Evolutionary conservation across 2,329 filamentous ascomycete genomes (phyloP).

Genomic region (Botrytis galanthina): DNA sequence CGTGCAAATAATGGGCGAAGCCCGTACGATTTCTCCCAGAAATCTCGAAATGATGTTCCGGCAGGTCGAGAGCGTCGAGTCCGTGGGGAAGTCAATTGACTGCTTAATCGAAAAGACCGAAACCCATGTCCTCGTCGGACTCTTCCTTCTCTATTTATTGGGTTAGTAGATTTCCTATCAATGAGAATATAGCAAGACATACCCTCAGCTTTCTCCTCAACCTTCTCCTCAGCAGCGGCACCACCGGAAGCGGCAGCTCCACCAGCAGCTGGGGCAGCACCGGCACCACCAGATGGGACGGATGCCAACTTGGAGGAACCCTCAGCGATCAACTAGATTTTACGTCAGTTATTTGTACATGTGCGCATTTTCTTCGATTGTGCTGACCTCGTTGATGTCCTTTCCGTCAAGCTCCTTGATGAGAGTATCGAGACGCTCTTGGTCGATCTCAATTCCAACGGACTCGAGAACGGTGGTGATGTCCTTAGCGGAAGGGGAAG

Average conservation of each 20-base stretch:
- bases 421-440: constrained; percentile 81
- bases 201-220: constrained; percentile 78
- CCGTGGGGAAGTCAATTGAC: constrained; percentile 29
- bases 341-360: constrained; percentile 27
- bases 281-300: constrained; percentile 88
- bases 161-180: constrained; percentile 28
- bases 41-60: constrained; percentile 29
- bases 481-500: constrained; percentile 79
- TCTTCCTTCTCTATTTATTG: constrained; percentile 57
- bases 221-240: constrained; percentile 60
- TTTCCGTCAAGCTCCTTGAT: constrained; percentile 90
- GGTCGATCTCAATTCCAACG: constrained; percentile 92
- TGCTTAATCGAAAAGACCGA: constrained; percentile 73
- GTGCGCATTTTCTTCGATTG: constrained; percentile 34
- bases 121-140: constrained; percentile 75
- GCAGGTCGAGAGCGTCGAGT: constrained; percentile 31
- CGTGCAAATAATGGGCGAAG: constrained; percentile 34
- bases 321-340: constrained; percentile 78
- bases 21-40: constrained; percentile 36
- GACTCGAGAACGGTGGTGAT: constrained; percentile 87
- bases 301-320: constrained; percentile 94
- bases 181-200: constrained; percentile 50
- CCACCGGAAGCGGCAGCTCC: constrained; percentile 66
- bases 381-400: constrained; percentile 81
- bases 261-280: constrained; percentile 64